Evolutionary conservation across 306 rosid genomes (phyloP).

Genomic region (Oemleria cerasiformis): DNA sequence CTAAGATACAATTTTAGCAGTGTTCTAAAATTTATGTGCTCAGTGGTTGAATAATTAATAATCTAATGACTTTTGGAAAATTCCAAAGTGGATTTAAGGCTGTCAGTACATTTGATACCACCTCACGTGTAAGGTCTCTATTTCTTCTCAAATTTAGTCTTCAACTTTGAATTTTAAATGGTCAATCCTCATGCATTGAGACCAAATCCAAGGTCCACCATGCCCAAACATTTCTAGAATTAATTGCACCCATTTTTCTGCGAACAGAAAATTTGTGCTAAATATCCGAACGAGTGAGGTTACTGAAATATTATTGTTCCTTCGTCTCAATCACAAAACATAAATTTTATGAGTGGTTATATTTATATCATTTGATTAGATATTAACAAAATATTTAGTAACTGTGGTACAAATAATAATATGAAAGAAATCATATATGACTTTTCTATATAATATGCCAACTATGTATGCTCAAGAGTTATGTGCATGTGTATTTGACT

Average conservation of each 20-base stretch:
- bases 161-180: background rate
- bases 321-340: background rate
- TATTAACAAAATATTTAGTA: no score
- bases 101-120: background rate
- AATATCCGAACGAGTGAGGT: no score
- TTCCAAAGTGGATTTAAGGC: slow-evolving; percentile 9
- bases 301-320: no score
- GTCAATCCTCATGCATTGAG: background rate
- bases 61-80: background rate
- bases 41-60: background rate
- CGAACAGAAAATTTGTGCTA: background rate
- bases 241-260: background rate
- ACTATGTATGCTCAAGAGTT: no score
- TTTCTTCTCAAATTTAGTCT: background rate
- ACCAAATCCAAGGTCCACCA: background rate
- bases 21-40: background rate
- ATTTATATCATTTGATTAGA: no score
- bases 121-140: background rate
- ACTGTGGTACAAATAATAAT: no score
- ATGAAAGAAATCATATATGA: background rate
- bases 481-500: background rate
- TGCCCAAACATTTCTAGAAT: background rate
- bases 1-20: background rate
- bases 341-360: no score
- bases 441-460: background rate